Evolutionary conservation across 257 asterid genomes (phyloP).

Genomic region (Gentiana macrophylla): DNA sequence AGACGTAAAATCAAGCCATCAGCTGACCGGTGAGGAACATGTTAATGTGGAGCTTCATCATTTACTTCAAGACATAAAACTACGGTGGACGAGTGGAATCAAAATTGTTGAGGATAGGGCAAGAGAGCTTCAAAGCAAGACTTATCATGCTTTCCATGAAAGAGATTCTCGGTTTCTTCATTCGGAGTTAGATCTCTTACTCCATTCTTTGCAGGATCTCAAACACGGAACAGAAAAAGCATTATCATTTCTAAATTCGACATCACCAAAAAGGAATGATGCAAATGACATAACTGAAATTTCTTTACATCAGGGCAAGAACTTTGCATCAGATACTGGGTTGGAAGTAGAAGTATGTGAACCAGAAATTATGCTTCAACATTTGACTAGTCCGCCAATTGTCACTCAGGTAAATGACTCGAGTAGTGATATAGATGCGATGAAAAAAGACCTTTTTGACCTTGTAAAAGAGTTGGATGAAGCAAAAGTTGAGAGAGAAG

Average conservation of each 20-base stretch:
- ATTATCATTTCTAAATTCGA: slow-evolving; percentile 15
- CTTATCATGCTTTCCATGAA: slow-evolving; percentile 31
- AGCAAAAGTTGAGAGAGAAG: slow-evolving; percentile 76
- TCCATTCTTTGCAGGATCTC: slow-evolving; percentile 38
- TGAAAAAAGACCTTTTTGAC: slow-evolving; percentile 70
- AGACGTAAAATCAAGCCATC: slow-evolving; percentile 40
- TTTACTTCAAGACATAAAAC: slow-evolving; percentile 27
- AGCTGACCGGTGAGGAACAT: slow-evolving; percentile 18
- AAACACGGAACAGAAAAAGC: slow-evolving; percentile 44
- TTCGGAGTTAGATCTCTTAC: slow-evolving; percentile 56
- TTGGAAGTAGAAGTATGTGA: slow-evolving; percentile 66
- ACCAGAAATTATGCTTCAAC: slow-evolving; percentile 60
- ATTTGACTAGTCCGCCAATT: slow-evolving; percentile 40
- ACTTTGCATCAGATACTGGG: slow-evolving; percentile 39
- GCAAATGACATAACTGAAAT: slow-evolving; percentile 23
- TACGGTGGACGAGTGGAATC: slow-evolving; percentile 44
- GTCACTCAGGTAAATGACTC: slow-evolving; percentile 48
- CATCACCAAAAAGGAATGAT: slow-evolving; percentile 23
- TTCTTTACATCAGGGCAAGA: slow-evolving; percentile 15
- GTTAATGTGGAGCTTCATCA: slow-evolving; percentile 24
- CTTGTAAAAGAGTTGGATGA: slow-evolving; percentile 90
- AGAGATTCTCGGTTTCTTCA: slow-evolving; percentile 45
- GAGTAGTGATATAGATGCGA: slow-evolving; percentile 41
- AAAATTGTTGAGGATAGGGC: slow-evolving; percentile 47
- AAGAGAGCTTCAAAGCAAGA: slow-evolving; percentile 54